Base-by-base conservation (phyloP, 2,329 filamentous ascomycete species). In the Colletotrichum sp. region DNA sequence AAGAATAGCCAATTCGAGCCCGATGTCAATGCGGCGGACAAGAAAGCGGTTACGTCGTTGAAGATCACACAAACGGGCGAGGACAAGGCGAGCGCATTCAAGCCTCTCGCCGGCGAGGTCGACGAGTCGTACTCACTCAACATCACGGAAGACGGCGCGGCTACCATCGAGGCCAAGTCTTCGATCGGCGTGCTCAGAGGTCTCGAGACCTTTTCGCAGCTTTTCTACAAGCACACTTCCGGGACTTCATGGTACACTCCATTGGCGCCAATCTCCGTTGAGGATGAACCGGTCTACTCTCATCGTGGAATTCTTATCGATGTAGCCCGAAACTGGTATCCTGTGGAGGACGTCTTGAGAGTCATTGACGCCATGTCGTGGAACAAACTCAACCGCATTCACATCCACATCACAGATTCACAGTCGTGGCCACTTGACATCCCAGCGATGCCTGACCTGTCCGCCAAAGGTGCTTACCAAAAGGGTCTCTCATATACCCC, bases 391-490 rank as follows among this genome's bases (percentile, higher is more conserved):
- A 97, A 97, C 85, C 89, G 92, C 8, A 88, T 98, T 72, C 95
- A 97, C 84, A 87, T 96, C 70, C 95, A 98, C 86, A 89, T 93
- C 73, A 97, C 94, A 6, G 95, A 98, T 83, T 92, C 93, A 19
- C 95, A 98, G 84, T 94, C 94, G 6, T 98, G 95, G 94, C 95
- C 95, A 0, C 87, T 98, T 28, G 94, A 95, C 79, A 93, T 98
- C 66, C 94, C 94, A 1, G 85, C 93, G 4, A 85, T 98, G 77
- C 94, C 95, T 5, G 90, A 93, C 74, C 87, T 98, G 3, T 89
- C 95, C 5, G 84, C 88, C 68, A 93, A 95, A 82, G 95, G 95
- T 44, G 93, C 95, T 2, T 98, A 98, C 81, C 88, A 89, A 28
- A 87, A 89, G 22, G 90, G 90, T 61, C 87, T 94, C 68, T 90